Base-by-base conservation (phyloP, 306 rosid species). In the Prunus davidiana region DNA sequence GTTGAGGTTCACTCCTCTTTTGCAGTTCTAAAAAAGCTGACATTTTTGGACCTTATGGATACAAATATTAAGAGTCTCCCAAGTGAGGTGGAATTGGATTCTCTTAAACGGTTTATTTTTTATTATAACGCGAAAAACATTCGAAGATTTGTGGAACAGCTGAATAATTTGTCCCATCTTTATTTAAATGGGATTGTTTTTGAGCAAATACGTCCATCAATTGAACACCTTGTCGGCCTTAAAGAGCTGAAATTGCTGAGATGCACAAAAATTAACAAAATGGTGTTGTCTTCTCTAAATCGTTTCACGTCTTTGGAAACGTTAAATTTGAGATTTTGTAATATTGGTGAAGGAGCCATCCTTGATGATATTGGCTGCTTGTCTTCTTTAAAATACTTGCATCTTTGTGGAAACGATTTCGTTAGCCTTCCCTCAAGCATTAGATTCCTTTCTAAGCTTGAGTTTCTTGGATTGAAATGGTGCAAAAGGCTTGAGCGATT, bases 381-480 rank as follows among this genome's bases (percentile, higher is more conserved):
- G 27, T 25, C 27, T 25, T 25, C 27, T 25, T 25, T 1, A 25
- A 25, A 25, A 25, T 2, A 25, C 27, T 25, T 25, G 27, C 2
- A 25, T 13, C 56, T 71, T 0, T 0, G 22, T 18, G 71, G 75
- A 14, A 81, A 81, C 12, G 34, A 2, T 2, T 81, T 81, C 61
- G 34, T 30, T 22, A 18, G 19, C n/a, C 56, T 81, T 22, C 84
- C 78, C 0, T 12, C 27, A 7, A 76, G 78, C 74, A 19, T 81
- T 9, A 47, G 18, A 5, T 13, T 45, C 64, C 78, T 81, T 60
- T 46, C 72, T 12, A 60, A 34, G 50, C 60, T 76, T 2, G 12
- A 0, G 13, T 0, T 0, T 1, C 15, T 76, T 20, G 0, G 0
- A 0, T n/a, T 81, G 12, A 2, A 0, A 0, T 0, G 7, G 5